Evolutionary conservation across 306 rosid species (phyloP).

Genomic region (Pyrus communis): DNA sequence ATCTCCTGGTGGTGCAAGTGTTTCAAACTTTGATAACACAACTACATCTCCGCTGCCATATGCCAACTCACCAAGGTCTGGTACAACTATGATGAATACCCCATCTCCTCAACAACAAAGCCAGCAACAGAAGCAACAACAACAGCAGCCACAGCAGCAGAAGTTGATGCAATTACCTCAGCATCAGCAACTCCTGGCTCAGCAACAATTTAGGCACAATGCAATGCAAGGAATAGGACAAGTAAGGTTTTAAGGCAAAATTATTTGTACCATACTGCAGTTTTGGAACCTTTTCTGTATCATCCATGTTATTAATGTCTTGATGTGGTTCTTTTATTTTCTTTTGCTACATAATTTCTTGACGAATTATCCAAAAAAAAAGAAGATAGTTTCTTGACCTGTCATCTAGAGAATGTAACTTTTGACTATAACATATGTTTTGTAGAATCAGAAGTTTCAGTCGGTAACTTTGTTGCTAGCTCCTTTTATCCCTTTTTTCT

Average conservation of each 20-base stretch:
- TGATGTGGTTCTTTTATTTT: not conserved
- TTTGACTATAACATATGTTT: not conserved
- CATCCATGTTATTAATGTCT: not conserved
- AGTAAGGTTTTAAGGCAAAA: slow-evolving; percentile 30
- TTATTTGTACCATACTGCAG: not conserved
- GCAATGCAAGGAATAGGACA: slow-evolving; percentile 85
- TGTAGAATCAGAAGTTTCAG: slow-evolving; percentile 40
- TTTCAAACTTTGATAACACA: slow-evolving; percentile 68
- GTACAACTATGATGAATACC: slow-evolving; percentile 68
- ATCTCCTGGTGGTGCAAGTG: slow-evolving; percentile 67
- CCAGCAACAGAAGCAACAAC: slow-evolving; percentile 55
- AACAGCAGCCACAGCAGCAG: slow-evolving; percentile 36
- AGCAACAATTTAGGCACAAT: slow-evolving; percentile 77
- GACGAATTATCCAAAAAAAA: too few species aligned
- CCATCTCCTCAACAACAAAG: slow-evolving; percentile 95
- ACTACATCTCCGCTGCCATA: slow-evolving; percentile 78
- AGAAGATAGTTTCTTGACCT: too few species aligned
- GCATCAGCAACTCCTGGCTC: slow-evolving; percentile 79
- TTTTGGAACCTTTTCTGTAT: not conserved
- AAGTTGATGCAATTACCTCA: slow-evolving; percentile 78
- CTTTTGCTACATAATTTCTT: not conserved
- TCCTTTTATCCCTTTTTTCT: not conserved
- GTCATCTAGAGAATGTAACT: not conserved
- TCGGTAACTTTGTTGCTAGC: slow-evolving; percentile 13
- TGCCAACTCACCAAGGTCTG: slow-evolving; percentile 94